phyloP scores from a whole-genome alignment of 805 yeast species.

The Wickerhamiella azymoides region DNA sequence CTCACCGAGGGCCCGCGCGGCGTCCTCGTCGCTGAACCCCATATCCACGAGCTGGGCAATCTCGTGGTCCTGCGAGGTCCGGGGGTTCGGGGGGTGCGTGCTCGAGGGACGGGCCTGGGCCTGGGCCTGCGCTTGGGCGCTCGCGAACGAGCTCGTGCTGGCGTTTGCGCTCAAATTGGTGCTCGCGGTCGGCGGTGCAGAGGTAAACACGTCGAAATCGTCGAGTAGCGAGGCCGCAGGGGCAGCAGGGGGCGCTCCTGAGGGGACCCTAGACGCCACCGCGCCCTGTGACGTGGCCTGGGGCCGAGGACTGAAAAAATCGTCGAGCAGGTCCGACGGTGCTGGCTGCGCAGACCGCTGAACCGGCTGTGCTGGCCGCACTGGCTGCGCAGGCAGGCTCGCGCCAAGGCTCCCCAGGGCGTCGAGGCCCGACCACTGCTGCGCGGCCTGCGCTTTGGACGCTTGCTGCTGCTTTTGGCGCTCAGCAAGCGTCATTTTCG shows the following conservation, averaged over 20 bases:
- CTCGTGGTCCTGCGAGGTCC: constrained; percentile 21
- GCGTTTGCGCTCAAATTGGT: not conserved
- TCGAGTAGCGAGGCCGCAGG: constrained; percentile 3
- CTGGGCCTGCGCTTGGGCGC: not conserved
- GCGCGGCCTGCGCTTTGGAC: constrained; percentile 5
- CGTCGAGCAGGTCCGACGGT: constrained; percentile 2
- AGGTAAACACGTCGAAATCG: constrained; percentile 11
- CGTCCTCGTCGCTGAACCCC: constrained; percentile 55
- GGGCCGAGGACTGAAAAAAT: not conserved
- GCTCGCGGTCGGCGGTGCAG: constrained; percentile 7
- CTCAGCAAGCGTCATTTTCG: constrained; percentile 23
- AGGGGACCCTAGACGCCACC: not conserved
- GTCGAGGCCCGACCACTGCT: constrained; percentile 21
- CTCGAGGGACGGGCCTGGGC: not conserved
- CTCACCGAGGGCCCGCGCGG: constrained; percentile 43
- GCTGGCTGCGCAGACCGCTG: constrained; percentile 7
- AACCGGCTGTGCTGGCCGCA: constrained; percentile 1
- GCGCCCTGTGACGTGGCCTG: not conserved
- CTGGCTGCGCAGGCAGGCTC: not conserved
- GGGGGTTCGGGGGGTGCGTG: not conserved
- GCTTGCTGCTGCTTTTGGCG: constrained; percentile 16
- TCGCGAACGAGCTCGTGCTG: constrained; percentile 14
- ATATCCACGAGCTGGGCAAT: constrained; percentile 64
- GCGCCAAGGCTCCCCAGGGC: constrained; percentile 14
- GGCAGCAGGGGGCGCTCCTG: not conserved